These are phyloP conservation scores for Bipolaris cookei DNA, from an alignment of 2,329 filamentous ascomycete genomes.

Conservation along the genomic window DNA sequence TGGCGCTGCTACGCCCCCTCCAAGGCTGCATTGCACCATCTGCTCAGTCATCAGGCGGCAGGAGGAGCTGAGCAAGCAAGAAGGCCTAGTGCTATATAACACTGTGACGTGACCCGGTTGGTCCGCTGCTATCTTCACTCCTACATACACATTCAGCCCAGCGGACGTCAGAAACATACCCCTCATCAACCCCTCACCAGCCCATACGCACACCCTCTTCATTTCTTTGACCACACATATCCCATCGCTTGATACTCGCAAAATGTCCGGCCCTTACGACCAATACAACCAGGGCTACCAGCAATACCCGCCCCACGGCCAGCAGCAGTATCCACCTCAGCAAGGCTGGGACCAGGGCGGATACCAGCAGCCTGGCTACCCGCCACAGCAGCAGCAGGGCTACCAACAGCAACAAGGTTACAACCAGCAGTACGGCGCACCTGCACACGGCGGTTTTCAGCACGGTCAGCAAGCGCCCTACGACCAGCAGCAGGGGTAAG, in stretches of 20 bases:
- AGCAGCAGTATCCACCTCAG: conserved; percentile 38
- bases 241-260: conserved; percentile 17
- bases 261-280: conserved; percentile 62
- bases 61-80: conserved; percentile 19
- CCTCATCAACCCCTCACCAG: conserved; percentile 23
- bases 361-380: conserved; percentile 40
- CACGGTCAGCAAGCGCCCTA: conserved; percentile 51
- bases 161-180: conserved; percentile 6
- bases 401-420: conserved; percentile 39
- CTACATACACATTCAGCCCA: neutral
- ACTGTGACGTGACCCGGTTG: conserved; percentile 10
- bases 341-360: conserved; percentile 42
- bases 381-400: conserved; percentile 41
- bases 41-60: conserved; percentile 34
- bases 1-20: conserved; percentile 35
- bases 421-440: conserved; percentile 54
- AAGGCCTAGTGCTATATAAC: conserved; percentile 19
- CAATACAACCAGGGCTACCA: conserved; percentile 50
- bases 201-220: neutral
- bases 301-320: conserved; percentile 45
- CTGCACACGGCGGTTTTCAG: conserved; percentile 58
- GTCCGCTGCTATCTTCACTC: conserved; percentile 4
- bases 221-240: no score
- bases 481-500: conserved; percentile 47
- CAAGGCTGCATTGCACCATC: conserved; percentile 22